Evolutionary conservation across 345 rosid species (phyloP).

Genomic region (Lepidium sativum): DNA sequence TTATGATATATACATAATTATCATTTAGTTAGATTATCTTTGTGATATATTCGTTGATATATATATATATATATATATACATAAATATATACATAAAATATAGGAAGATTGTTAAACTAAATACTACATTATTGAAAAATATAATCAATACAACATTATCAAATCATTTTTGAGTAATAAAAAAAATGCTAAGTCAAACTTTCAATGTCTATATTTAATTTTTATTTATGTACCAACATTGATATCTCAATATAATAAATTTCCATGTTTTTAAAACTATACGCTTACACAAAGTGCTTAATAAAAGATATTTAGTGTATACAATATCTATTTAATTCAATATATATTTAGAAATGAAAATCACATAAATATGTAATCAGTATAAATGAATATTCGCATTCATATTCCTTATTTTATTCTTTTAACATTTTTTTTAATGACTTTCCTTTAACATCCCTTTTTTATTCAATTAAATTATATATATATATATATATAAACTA

Average conservation of each 20-base stretch:
- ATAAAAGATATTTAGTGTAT: background rate
- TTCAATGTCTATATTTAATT: conserved; percentile 7
- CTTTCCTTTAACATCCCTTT: too few species aligned
- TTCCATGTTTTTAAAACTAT: background rate
- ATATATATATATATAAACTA: background rate
- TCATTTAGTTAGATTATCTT: background rate
- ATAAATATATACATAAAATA: background rate
- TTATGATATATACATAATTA: background rate
- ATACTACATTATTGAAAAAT: background rate
- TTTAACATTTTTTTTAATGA: too few species aligned
- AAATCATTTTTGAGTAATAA: background rate
- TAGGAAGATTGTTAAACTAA: background rate
- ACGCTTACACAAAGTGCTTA: background rate
- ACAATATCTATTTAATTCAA: background rate
- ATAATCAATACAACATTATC: background rate
- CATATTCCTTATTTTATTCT: background rate
- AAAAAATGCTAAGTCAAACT: conserved; percentile 24
- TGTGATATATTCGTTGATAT: too few species aligned
- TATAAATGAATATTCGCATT: background rate
- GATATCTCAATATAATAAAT: background rate
- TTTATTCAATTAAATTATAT: background rate
- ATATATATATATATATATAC: too few species aligned
- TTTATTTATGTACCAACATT: background rate
- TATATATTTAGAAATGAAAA: background rate
- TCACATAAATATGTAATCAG: background rate